Percentiles rank a stretch among this genome's conserved stretches.
These are phyloP conservation scores for Lonicera japonica DNA, from an alignment of 129 eudicot species.

Conservation along the genomic window DNA sequence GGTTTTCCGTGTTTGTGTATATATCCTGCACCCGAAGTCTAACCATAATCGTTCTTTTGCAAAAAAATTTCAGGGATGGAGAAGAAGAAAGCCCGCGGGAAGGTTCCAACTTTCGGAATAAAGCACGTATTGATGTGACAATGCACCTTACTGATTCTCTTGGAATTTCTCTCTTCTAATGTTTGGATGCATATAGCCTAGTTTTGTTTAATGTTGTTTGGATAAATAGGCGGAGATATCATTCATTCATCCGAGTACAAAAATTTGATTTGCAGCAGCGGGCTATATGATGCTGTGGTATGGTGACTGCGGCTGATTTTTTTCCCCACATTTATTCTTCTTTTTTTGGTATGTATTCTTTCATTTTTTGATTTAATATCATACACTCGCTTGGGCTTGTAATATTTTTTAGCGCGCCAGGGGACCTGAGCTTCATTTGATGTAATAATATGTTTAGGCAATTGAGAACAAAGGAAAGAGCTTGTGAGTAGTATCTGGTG, in stretches of 20 bases:
- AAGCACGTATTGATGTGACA: background rate
- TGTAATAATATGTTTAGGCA: slow-evolving; percentile 9
- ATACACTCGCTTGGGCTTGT: too few species aligned
- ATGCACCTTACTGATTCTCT: slow-evolving; percentile 13
- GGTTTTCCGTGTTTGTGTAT: too few species aligned
- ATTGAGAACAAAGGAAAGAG: too few species aligned
- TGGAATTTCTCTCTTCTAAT: slow-evolving; percentile 11
- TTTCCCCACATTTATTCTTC: slow-evolving; percentile 7
- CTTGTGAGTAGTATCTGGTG: too few species aligned
- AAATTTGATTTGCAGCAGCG: slow-evolving; percentile 17
- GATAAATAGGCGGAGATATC: background rate
- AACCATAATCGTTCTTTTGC: background rate
- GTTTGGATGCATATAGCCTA: slow-evolving; percentile 14
- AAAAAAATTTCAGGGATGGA: slow-evolving; percentile 96
- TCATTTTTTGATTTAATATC: slow-evolving; percentile 5
- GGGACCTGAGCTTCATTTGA: background rate
- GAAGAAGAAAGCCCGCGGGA: slow-evolving; percentile 78
- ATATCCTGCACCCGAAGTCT: too few species aligned
- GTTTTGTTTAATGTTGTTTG: slow-evolving; percentile 9
- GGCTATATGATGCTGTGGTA: too few species aligned
- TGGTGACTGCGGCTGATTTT: slow-evolving; percentile 6
- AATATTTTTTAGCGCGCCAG: too few species aligned
- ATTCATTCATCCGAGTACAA: background rate
- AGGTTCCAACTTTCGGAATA: slow-evolving; percentile 74
- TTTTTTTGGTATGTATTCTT: slow-evolving; percentile 37